Evolutionary conservation across 2,329 filamentous ascomycete genomes (phyloP).

Genomic region (Trichoderma polysporum): DNA sequence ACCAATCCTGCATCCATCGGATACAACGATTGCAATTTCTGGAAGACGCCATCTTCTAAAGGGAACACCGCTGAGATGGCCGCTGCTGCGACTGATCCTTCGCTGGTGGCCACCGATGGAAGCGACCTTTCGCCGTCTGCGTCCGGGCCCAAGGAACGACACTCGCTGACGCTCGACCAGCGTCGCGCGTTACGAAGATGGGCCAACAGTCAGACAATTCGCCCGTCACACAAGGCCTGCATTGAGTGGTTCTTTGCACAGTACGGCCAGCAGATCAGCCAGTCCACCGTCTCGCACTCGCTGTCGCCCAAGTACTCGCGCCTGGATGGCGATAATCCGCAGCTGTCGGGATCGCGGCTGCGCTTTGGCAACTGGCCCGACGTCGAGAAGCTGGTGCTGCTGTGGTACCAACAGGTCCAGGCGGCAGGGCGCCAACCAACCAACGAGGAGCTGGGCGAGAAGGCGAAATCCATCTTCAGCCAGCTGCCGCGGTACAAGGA

Average conservation of each 20-base stretch:
- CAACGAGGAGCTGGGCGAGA: conserved; percentile 62
- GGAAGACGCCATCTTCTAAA: conserved; percentile 32
- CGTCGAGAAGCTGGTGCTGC: conserved; percentile 57
- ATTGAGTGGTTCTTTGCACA: conserved; percentile 62
- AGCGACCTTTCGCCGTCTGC: conserved; percentile 17
- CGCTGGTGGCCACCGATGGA: conserved; percentile 34
- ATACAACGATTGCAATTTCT: conserved; percentile 41
- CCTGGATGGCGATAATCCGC: conserved; percentile 58
- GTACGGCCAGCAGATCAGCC: conserved; percentile 60
- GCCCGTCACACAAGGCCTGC: conserved; percentile 61
- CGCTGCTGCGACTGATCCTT: conserved; percentile 41
- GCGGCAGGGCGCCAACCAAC: conserved; percentile 56
- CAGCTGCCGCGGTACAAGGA: conserved; percentile 61
- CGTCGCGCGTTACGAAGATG: conserved; percentile 59
- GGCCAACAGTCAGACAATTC: conserved; percentile 56
- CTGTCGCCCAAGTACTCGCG: conserved; percentile 62
- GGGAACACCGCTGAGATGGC: conserved; percentile 35
- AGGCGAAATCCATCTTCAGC: conserved; percentile 59
- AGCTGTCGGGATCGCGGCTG: conserved; percentile 61
- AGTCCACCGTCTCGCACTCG: conserved; percentile 63
- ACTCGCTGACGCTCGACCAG: conserved; percentile 62
- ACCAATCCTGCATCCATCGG: conserved; percentile 38
- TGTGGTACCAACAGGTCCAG: conserved; percentile 55
- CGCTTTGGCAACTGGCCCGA: conserved; percentile 65
- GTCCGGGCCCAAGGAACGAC: conserved; percentile 47